Evolutionary conservation across 306 rosid genomes (phyloP).

Genomic region (Begonia fuchsioides): DNA sequence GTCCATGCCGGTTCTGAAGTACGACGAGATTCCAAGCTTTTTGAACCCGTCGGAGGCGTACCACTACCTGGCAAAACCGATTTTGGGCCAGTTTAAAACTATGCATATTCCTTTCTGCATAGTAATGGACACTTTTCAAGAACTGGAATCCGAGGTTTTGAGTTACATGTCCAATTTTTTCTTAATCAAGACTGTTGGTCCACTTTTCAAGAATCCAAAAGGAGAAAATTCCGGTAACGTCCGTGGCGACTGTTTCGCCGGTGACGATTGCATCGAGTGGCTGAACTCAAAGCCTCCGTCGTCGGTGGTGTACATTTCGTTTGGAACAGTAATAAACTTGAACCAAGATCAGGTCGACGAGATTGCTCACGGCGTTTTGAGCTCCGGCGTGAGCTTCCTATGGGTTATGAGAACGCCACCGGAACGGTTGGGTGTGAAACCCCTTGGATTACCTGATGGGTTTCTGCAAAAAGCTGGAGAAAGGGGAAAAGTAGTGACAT

Average conservation of each 20-base stretch:
- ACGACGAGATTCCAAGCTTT: conserved; percentile 16
- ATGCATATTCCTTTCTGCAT: conserved; percentile 23
- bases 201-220: conserved; percentile 34
- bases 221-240: conserved; percentile 2
- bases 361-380: conserved; percentile 29
- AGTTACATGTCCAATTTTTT: conserved; percentile 13
- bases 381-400: conserved; percentile 22
- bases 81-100: conserved; percentile 6
- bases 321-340: conserved; percentile 32
- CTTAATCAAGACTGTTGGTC: conserved; percentile 30
- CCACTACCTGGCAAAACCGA: background rate
- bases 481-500: conserved; percentile 31
- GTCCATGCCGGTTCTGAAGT: background rate
- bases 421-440: background rate
- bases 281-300: conserved; percentile 14
- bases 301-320: conserved; percentile 44
- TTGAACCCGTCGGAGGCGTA: conserved; percentile 2
- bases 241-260: conserved; percentile 31
- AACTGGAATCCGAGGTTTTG: conserved; percentile 30
- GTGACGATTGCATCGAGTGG: conserved; percentile 39
- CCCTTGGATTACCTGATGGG: conserved; percentile 32
- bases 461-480: conserved; percentile 21
- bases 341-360: conserved; percentile 37
- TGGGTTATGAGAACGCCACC: conserved; percentile 41
- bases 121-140: conserved; percentile 40